Evolutionary conservation across 139 green algal genomes (phyloP).

Genomic region (Astrephomene gubernaculifera): DNA sequence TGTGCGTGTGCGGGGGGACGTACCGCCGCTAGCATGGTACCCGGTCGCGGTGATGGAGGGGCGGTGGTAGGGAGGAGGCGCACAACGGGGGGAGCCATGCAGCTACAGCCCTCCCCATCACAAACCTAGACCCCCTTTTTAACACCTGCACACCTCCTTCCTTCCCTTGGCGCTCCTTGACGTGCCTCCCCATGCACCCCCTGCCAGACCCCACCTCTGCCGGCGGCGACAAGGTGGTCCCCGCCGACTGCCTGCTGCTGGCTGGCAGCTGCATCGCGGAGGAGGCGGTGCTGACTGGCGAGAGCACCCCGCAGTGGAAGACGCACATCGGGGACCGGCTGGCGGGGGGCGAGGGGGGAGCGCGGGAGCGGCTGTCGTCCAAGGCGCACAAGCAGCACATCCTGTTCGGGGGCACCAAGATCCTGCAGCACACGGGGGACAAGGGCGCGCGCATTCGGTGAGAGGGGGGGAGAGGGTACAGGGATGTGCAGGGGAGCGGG

Average conservation of each 20-base stretch:
- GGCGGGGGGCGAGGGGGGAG: slow-evolving; percentile 7
- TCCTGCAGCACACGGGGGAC: slow-evolving; percentile 87
- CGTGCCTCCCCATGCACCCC: not conserved
- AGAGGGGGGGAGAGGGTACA: not conserved
- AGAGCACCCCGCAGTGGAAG: slow-evolving; percentile 94
- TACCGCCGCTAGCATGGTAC: no score
- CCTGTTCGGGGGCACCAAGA: slow-evolving; percentile 95
- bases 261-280: slow-evolving; percentile 94
- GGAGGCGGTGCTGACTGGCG: slow-evolving; percentile 96
- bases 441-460: slow-evolving; percentile 68
- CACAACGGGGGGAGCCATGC: no score
- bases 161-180: not conserved
- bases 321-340: slow-evolving; percentile 42
- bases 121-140: no score
- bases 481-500: not conserved
- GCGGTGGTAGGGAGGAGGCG: no score
- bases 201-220: slow-evolving; percentile 16
- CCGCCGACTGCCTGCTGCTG: slow-evolving; percentile 92
- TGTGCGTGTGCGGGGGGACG: no score
- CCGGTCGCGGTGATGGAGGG: no score
- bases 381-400: slow-evolving; percentile 89
- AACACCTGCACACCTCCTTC: no score
- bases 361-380: slow-evolving; percentile 66
- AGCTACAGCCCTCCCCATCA: no score
- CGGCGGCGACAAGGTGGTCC: slow-evolving; percentile 74